Base-by-base conservation (phyloP, 2,329 filamentous ascomycete genomes). In the Myriosclerotinia duriaeana region DNA sequence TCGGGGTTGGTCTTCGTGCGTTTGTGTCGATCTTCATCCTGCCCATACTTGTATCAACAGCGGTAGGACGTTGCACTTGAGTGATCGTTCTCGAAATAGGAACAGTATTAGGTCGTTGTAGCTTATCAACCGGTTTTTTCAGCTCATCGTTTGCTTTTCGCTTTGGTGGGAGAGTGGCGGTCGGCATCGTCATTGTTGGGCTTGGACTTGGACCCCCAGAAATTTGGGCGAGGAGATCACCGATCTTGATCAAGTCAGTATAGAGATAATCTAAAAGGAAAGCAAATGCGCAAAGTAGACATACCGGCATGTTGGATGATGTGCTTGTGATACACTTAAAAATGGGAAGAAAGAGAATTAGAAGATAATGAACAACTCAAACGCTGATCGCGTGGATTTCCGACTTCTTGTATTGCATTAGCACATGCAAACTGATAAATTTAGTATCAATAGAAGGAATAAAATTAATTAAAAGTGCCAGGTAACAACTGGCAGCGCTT, bases 141-240 rank as follows among this genome's bases (percentile, higher is more conserved):
- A 82, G 74, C 65, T 86, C 82, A 67, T 83, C 79, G 46, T 84
- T 82, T 59, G 85, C 83, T 74, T 88, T 89, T 70, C 86, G 82
- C 77, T 89, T 89, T 38, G 78, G 72, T 20, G 78, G 71, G 53
- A 69, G 66, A 58, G 75, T 70, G 20, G 75, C 69, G 63, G 73
- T 73, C 3, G 74, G 50, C 14, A 71, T 71, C 12, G 79, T 74
- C 56, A 48, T 48, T 12, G 56, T 60, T 60, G 56, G 26, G 17
- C 40, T 40, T 38, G 78, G 69, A 64, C 75, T 72, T 53, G 80
- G 77, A 74, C 82, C 80, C 69, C 86, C 86, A 70, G 80, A 84
- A 71, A 89, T 89, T 74, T 86, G 83, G 71, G 85, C 86, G 44
- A 87, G 80, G n/a, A 87, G 78, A 70, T 86, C 84, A 68, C 81